Evolutionary conservation across 2,329 filamentous ascomycete genomes (phyloP).

Genomic region (Lachnum nothofagi): DNA sequence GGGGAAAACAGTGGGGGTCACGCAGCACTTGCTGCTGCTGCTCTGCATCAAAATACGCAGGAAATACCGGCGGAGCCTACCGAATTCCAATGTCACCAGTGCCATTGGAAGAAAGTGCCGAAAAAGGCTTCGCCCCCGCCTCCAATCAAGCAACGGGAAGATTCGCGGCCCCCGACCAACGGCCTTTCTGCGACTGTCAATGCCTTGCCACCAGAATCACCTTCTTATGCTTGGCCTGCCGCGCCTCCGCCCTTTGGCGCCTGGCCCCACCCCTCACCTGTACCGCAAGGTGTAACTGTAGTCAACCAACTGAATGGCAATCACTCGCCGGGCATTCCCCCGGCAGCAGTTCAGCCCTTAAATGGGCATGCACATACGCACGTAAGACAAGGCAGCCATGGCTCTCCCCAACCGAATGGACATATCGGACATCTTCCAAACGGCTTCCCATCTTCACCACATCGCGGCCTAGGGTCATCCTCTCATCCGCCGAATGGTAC

Average conservation of each 20-base stretch:
- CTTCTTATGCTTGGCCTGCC: conserved; percentile 30
- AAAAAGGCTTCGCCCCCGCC: conserved; percentile 25
- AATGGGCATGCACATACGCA: conserved; percentile 21
- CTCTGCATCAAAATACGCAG: conserved; percentile 28
- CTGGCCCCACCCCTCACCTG: conserved; percentile 48
- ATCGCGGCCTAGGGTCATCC: conserved; percentile 19
- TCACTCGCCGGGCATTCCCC: conserved; percentile 25
- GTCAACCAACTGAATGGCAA: conserved; percentile 47
- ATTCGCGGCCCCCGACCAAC: conserved; percentile 19
- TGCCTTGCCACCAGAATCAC: conserved; percentile 29
- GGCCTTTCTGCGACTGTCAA: conserved; percentile 28
- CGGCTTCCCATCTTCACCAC: conserved; percentile 36
- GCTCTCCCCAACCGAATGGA: conserved; percentile 41
- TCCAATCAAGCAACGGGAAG: conserved; percentile 15
- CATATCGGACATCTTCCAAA: conserved; percentile 41
- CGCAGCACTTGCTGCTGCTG: conserved; percentile 32
- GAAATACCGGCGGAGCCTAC: conserved; percentile 29
- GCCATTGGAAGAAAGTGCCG: conserved; percentile 48
- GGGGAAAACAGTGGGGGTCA: conserved; percentile 20
- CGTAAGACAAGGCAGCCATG: conserved; percentile 20
- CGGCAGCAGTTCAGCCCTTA: conserved; percentile 27
- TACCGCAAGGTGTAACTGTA: conserved; percentile 40
- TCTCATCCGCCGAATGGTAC: conserved; percentile 27
- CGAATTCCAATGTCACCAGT: conserved; percentile 72
- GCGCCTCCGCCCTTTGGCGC: conserved; percentile 41